Base-by-base conservation (phyloP, 805 yeast genomes). In the Vanderwaltozyma polyspora region DNA sequence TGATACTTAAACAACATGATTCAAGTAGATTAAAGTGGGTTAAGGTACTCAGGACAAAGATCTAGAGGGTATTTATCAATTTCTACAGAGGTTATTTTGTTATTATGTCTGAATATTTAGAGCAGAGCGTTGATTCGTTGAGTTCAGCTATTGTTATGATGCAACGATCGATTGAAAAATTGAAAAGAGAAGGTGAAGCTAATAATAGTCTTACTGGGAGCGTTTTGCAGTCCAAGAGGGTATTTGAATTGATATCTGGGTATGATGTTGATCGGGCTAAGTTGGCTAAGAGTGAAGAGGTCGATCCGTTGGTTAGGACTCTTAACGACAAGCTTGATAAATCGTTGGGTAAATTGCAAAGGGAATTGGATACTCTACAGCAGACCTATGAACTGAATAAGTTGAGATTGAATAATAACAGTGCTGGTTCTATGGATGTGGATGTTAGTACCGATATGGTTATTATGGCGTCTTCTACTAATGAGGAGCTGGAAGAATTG, bases 201-300 rank as follows among this genome's bases (percentile, higher is more conserved):
- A 51, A 49, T 30, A 44, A 40, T 17, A 40, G 44, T 22, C 34
- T 55, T 21, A 45, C 55, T 0, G 38, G 37, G 14, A 46, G 43
- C 8, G 40, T 52, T 45, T 36, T 56, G 11, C 46, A 49, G 36
- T 45, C 49, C 2, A 45, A 43, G 24, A 46, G 55, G 31, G 52
- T 48, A 6, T 53, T 49, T 31, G 52, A 49, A 32, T 40, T 57
- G 22, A 45, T 54, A 11, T 49, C 60, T 11, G 60, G 54, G 21
- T 57, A 52, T 35, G 62, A 57, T 29, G 52, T 57, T 19, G 56
- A 55, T 31, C 38, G 51, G 25, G 59, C 62, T 2, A 49, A 50
- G 25, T 40, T 53, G 13, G 59, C 54, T 29, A 39, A 53, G 15
- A 51, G 48, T 29, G 59, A 55, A 29, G 56, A 52, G 19, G 47